phyloP scores from a whole-genome alignment of 768 basidiomycete genomes.

The Boletus sp. region DNA sequence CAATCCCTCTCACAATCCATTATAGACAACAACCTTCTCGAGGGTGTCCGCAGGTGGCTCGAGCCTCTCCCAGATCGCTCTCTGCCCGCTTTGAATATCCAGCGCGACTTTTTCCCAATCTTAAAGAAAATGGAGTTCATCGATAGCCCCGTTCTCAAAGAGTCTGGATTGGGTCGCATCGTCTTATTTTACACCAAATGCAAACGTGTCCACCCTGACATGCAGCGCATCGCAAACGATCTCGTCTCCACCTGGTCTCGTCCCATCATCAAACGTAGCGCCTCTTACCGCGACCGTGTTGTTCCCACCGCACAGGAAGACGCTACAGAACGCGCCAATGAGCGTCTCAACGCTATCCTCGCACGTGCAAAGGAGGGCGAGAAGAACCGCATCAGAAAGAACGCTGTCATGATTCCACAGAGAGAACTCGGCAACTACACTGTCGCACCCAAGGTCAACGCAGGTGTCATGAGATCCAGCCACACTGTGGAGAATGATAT shows the following conservation, averaged over 20 bases:
- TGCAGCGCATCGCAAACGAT: conserved; percentile 76
- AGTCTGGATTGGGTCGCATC: conserved; percentile 84
- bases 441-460: conserved; percentile 64
- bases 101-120: conserved; percentile 82
- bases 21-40: conserved; percentile 90
- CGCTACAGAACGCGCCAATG: conserved; percentile 37
- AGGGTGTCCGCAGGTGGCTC: conserved; percentile 86
- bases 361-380: conserved; percentile 66
- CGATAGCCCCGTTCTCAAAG: conserved; percentile 85
- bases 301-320: conserved; percentile 55
- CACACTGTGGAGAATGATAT: conserved; percentile 69
- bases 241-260: conserved; percentile 86
- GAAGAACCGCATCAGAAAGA: conserved; percentile 66
- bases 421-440: conserved; percentile 74
- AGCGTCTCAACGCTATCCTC: conserved; percentile 66
- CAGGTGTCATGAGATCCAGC: conserved; percentile 49
- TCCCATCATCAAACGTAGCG: conserved; percentile 86
- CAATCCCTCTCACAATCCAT: conserved; percentile 86
- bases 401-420: conserved; percentile 82
- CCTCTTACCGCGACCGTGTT: conserved; percentile 73
- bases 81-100: conserved; percentile 93
- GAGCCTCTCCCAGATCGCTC: conserved; percentile 93
- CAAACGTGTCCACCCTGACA: conserved; percentile 80
- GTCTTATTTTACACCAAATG: conserved; percentile 95
- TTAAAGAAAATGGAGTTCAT: conserved; percentile 90